Evolutionary conservation across 1,284 basidiomycete species (phyloP), one percentile per base, ranked within the genome.

Genomic region (Moesziomyces parantarcticus): DNA sequence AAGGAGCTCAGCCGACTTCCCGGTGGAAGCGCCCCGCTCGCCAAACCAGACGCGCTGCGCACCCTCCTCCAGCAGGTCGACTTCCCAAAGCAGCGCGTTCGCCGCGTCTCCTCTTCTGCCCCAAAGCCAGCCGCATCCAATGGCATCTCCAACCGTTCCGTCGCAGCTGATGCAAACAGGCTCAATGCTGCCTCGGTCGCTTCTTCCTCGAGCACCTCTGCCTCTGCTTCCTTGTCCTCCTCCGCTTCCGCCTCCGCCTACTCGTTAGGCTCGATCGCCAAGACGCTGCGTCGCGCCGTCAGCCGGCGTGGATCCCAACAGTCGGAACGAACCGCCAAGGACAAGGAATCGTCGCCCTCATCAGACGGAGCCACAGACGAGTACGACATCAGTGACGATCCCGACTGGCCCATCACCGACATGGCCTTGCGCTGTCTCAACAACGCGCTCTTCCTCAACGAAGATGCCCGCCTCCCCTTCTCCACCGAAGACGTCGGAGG

Each of bases 391-490:
- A 34, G 46, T 3, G 44, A 49, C 7, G 72, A 62, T n/a, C 67
- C 72, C 1, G 63, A 75, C 44, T 75, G 72, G 72, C 41, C 53
- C 25, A 59, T 70, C 52, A 71, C 76, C 10, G 79, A 81, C 26
- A 62, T 74, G 55, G 75, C 75, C 16, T 44, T 81, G 41, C 75
- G 79, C 46, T 73, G 69, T 34, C 71, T 81, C 60, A 81, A 81
- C 65, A 81, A 81, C 50, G 74, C 67, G 3, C 66, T 81, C 32
- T 78, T 70, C 48, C 72, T 79, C 34, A 69, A 81, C 50, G 58
- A 78, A 45, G 41, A 54, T 23, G 54, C 65, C 3, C 43, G 77
- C 2, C 49, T 58, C 14, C 56, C 58, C 9, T 80, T 78, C 41
- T 64, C 61, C 14, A 55, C 58, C 44, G 61, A 68, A 39, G 64